phyloP scores from a whole-genome alignment of 169 alveolate species.

The Blepharisma undulans region DNA sequence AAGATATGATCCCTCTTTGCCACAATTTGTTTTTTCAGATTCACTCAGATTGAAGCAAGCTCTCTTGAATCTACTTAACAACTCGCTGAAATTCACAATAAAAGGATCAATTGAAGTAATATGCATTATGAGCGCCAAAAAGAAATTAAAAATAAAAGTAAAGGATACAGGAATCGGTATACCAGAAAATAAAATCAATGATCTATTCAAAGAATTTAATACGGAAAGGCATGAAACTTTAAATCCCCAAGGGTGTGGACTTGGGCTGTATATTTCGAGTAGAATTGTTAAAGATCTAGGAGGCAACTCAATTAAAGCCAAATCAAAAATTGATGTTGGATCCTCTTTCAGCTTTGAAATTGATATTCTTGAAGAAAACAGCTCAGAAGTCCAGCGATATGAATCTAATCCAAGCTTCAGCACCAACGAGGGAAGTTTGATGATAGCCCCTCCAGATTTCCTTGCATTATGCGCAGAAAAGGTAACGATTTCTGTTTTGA shows the following conservation, averaged over 20 bases:
- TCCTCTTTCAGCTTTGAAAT: background rate
- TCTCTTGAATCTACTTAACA: background rate
- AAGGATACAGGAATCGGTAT: background rate
- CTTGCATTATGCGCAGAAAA: background rate
- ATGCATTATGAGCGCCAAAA: background rate
- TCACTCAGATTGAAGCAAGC: background rate
- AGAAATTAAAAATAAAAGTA: background rate
- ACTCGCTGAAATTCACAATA: background rate
- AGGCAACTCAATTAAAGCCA: background rate
- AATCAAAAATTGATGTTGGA: background rate
- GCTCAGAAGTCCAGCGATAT: background rate
- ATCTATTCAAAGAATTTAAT: background rate
- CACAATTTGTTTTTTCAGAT: background rate
- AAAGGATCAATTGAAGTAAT: background rate
- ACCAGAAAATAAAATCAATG: background rate
- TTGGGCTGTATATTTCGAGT: background rate
- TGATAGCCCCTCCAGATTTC: background rate
- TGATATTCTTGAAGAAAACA: background rate
- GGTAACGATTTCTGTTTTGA: background rate
- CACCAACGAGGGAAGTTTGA: background rate
- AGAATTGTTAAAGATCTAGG: background rate
- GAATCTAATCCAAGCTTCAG: background rate
- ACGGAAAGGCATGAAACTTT: background rate
- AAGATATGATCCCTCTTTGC: background rate
- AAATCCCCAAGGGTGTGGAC: conserved; percentile 23